These are phyloP conservation scores for Lepidium didymum DNA, from an alignment of 345 rosid genomes.

Conservation along the genomic window DNA sequence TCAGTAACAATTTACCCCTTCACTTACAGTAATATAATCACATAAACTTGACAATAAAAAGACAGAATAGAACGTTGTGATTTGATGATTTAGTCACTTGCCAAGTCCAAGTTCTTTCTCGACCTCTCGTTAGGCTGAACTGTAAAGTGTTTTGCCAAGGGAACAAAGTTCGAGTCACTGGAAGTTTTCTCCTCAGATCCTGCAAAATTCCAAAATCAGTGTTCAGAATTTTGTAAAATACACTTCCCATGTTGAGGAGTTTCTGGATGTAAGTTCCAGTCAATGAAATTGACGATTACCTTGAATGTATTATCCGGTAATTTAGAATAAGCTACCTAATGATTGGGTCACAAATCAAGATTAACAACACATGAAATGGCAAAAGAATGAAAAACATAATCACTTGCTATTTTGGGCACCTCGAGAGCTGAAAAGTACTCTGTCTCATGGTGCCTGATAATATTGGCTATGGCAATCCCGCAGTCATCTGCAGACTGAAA, in stretches of 20 bases:
- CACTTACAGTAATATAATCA: not conserved
- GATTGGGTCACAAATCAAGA: not conserved
- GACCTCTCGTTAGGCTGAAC: slow-evolving; percentile 90
- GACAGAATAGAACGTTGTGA: not conserved
- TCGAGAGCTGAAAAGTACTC: slow-evolving; percentile 84
- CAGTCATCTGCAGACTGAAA: slow-evolving; percentile 83
- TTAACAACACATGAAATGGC: not conserved
- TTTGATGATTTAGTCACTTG: slow-evolving; percentile 37
- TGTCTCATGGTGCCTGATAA: slow-evolving; percentile 81
- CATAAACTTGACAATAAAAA: not conserved
- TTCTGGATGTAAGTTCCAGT: not conserved
- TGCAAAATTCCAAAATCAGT: slow-evolving; percentile 20
- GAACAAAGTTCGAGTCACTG: slow-evolving; percentile 86
- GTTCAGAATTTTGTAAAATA: not conserved
- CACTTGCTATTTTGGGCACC: slow-evolving; percentile 37
- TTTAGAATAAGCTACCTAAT: slow-evolving; percentile 83
- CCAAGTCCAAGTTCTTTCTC: slow-evolving; percentile 82
- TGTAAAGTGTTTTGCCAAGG: slow-evolving; percentile 93
- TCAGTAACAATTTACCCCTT: not conserved
- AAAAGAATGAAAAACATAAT: not conserved
- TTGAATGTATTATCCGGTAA: slow-evolving; percentile 94
- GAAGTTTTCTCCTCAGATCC: slow-evolving; percentile 98
- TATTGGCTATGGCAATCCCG: slow-evolving; percentile 57
- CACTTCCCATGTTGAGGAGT: not conserved
- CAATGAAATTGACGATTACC: slow-evolving; percentile 31